Evolutionary conservation across 768 basidiomycete genomes (phyloP).

Genomic region (Neoboletus magnificus): DNA sequence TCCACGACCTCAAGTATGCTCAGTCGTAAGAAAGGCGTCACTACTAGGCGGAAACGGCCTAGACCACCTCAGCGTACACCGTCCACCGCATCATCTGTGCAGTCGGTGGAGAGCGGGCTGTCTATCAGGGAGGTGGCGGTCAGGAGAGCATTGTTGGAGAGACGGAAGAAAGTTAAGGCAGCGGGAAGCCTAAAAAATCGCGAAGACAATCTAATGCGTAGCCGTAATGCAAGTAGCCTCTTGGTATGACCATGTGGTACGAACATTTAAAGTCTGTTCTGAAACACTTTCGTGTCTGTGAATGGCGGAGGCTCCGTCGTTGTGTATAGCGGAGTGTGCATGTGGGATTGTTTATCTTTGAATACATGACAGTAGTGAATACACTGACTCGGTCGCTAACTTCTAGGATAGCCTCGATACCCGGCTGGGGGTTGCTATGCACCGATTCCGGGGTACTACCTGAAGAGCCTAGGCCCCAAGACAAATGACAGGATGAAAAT

Average conservation of each 20-base stretch:
- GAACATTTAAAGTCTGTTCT: background rate
- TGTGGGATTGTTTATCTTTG: too few species aligned
- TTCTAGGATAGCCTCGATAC: too few species aligned
- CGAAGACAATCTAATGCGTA: background rate
- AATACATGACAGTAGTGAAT: too few species aligned
- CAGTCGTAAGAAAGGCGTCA: constrained; percentile 20
- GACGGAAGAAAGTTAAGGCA: constrained; percentile 22
- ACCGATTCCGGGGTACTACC: too few species aligned
- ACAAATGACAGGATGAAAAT: too few species aligned
- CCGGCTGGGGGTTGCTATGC: too few species aligned
- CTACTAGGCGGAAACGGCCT: constrained; percentile 19
- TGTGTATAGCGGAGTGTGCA: too few species aligned
- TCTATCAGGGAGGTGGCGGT: constrained; percentile 23
- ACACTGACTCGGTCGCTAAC: too few species aligned
- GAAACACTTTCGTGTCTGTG: background rate
- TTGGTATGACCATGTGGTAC: background rate
- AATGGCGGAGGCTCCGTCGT: background rate
- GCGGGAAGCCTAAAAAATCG: background rate
- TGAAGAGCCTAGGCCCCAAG: too few species aligned
- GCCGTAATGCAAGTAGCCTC: background rate
- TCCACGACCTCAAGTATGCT: constrained; percentile 18
- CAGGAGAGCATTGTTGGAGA: constrained; percentile 25
- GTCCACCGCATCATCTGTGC: constrained; percentile 28
- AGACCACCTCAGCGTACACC: constrained; percentile 16
- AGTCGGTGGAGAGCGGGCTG: constrained; percentile 21